These are phyloP conservation scores for Ogataea methanolica DNA, from an alignment of 805 yeast genomes.

Conservation along the genomic window DNA sequence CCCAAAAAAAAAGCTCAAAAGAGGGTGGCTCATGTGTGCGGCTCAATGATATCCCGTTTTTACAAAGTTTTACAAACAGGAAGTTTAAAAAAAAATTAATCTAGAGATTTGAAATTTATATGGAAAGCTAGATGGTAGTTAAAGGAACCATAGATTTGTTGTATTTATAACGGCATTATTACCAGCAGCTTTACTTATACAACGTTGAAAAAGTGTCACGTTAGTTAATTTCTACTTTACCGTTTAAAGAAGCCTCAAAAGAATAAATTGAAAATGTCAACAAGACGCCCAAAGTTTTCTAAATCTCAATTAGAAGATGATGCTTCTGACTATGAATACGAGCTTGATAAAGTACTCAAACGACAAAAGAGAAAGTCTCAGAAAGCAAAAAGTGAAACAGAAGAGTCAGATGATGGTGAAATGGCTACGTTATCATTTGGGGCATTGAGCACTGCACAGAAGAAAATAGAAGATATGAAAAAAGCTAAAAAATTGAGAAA, in stretches of 20 bases:
- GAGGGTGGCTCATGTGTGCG: too few species aligned
- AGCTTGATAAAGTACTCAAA: slow-evolving; percentile 5
- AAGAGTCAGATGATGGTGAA: slow-evolving; percentile 35
- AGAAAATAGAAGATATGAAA: slow-evolving; percentile 32
- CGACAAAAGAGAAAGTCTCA: neutral
- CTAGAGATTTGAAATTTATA: too few species aligned
- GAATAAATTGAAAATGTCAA: slow-evolving; percentile 1
- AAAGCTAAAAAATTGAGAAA: slow-evolving; percentile 3
- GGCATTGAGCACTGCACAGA: slow-evolving; percentile 57
- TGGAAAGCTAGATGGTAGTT: too few species aligned
- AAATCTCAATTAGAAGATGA: slow-evolving; percentile 18
- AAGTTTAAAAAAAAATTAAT: too few species aligned
- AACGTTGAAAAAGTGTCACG: too few species aligned
- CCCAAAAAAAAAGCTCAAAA: too few species aligned
- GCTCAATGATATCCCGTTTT: too few species aligned
- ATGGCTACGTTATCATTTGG: slow-evolving; percentile 58
- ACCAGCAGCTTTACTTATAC: too few species aligned
- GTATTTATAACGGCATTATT: too few species aligned
- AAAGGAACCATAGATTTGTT: too few species aligned
- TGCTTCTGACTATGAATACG: slow-evolving; percentile 10
- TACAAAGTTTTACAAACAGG: too few species aligned
- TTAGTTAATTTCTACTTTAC: too few species aligned
- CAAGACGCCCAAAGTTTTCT: slow-evolving; percentile 20
- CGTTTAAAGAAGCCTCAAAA: neutral
- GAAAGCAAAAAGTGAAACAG: neutral